phyloP scores from a whole-genome alignment of 176 grass and related monocot genomes.

The Oryza rufipogon region DNA sequence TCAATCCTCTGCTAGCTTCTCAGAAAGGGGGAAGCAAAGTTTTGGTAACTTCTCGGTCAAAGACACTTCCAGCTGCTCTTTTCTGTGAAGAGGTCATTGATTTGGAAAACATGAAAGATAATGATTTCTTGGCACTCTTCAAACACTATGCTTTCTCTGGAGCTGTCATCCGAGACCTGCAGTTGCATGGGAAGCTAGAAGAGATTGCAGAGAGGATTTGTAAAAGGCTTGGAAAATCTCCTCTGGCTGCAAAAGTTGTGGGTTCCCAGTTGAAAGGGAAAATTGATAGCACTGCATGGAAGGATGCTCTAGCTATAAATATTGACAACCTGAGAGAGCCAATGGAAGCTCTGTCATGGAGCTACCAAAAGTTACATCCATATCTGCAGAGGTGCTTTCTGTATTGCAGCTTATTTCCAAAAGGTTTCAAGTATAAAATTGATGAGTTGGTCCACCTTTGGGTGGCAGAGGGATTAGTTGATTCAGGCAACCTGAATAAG shows the following conservation, averaged over 20 bases:
- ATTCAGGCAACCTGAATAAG: not conserved
- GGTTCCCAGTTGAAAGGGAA: constrained; percentile 4
- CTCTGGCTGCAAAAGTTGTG: constrained; percentile 27
- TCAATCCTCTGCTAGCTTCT: constrained; percentile 9
- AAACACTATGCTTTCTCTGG: constrained; percentile 29
- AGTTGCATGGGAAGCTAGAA: not conserved
- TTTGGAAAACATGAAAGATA: not conserved
- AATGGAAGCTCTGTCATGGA: constrained; percentile 15
- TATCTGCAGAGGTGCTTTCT: constrained; percentile 20
- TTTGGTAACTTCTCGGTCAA: not conserved
- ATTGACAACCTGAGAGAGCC: not conserved
- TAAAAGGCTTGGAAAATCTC: constrained; percentile 24
- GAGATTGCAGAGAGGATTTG: not conserved
- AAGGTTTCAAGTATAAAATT: not conserved
- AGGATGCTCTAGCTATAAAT: not conserved
- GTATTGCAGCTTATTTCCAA: constrained; percentile 28
- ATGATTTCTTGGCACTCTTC: constrained; percentile 22
- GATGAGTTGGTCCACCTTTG: not conserved
- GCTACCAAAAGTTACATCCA: constrained; percentile 31
- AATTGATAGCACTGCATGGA: not conserved
- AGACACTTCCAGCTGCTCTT: not conserved
- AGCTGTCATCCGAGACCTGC: not conserved
- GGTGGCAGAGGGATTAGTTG: not conserved
- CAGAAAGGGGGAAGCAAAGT: not conserved
- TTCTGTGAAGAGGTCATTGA: not conserved